These are phyloP conservation scores for Meyerozyma smithsonii DNA, from an alignment of 1,139 yeast species.

Conservation along the genomic window DNA sequence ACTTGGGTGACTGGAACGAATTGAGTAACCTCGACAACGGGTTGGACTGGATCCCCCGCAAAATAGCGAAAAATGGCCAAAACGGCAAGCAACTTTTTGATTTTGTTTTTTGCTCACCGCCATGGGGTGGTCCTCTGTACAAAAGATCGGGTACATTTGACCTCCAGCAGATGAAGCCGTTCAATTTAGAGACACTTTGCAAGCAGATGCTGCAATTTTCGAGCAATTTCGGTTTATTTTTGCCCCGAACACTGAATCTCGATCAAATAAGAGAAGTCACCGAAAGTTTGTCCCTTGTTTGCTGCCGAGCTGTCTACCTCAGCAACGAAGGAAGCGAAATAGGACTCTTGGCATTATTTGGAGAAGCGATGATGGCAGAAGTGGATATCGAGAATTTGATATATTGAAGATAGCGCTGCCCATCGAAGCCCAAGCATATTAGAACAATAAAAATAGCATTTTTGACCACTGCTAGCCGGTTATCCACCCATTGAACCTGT, in stretches of 20 bases:
- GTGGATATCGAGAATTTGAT: background rate
- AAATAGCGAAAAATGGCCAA: conserved; percentile 11
- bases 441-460: too few relatives aligned
- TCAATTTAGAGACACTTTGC: conserved; percentile 43
- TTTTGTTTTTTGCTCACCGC: conserved; percentile 80
- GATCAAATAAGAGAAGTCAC: conserved; percentile 52
- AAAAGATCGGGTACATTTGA: conserved; percentile 42
- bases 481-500: too few relatives aligned
- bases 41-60: conserved; percentile 28
- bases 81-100: conserved; percentile 39
- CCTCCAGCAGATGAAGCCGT: conserved; percentile 40
- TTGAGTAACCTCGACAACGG: conserved; percentile 20
- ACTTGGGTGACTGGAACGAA: conserved; percentile 54
- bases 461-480: background rate
- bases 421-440: background rate
- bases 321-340: conserved; percentile 40
- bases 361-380: conserved; percentile 27
- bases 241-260: conserved; percentile 69
- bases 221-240: conserved; percentile 57
- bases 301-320: conserved; percentile 45
- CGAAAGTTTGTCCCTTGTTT: conserved; percentile 23
- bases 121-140: conserved; percentile 94
- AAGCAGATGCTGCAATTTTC: conserved; percentile 38
- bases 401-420: background rate
- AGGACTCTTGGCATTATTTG: conserved; percentile 62